Percentiles rank a stretch among this genome's conserved stretches.
Evolutionary conservation across 2,329 filamentous ascomycete genomes (phyloP).

Genomic region (Sclerotinia nivalis): DNA sequence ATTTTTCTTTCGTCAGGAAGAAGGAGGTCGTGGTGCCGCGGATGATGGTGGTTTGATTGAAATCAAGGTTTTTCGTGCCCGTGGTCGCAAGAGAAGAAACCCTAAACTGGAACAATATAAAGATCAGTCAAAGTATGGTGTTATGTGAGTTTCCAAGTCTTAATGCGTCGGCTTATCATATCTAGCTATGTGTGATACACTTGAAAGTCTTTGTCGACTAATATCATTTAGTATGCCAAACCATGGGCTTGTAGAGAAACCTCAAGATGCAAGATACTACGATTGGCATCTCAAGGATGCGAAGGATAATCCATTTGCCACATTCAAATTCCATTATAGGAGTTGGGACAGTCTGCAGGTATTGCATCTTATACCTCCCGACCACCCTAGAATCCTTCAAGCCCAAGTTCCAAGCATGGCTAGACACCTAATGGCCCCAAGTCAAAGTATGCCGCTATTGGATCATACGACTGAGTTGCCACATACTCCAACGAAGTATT

Average conservation of each 20-base stretch:
- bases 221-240: constrained; percentile 49
- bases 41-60: constrained; percentile 59
- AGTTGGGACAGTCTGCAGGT: constrained; percentile 51
- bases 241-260: constrained; percentile 54
- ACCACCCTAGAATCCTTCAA: constrained; percentile 26
- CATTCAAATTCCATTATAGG: constrained; percentile 59
- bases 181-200: neutral
- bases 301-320: constrained; percentile 53
- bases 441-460: neutral
- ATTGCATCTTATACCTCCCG: constrained; percentile 48
- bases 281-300: constrained; percentile 55
- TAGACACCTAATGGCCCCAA: constrained; percentile 2
- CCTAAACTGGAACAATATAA: constrained; percentile 49
- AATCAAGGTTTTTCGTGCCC: constrained; percentile 54
- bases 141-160: constrained; percentile 48
- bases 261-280: constrained; percentile 53
- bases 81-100: constrained; percentile 47
- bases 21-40: constrained; percentile 43
- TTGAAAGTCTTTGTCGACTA: neutral
- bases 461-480: neutral
- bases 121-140: constrained; percentile 52
- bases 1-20: constrained; percentile 50
- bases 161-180: neutral
- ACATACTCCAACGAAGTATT: constrained; percentile 19
- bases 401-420: constrained; percentile 13